phyloP scores from a whole-genome alignment of 2,329 filamentous ascomycete genomes.

The Botryotinia calthae region DNA sequence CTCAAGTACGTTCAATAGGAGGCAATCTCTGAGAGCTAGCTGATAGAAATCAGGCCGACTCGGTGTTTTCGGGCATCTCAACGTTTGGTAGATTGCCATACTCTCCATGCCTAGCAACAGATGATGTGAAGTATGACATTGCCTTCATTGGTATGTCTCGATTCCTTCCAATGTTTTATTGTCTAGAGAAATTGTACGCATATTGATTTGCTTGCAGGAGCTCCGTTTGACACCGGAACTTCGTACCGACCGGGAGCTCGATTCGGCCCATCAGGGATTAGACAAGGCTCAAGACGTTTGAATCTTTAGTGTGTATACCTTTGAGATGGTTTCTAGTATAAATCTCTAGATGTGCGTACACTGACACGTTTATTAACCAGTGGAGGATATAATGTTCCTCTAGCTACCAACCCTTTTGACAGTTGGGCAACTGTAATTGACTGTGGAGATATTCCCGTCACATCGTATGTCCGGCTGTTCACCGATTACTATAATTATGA shows the following conservation, averaged over 20 bases:
- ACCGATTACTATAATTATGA: background rate
- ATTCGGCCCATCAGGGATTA: conserved; percentile 80
- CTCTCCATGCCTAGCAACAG: conserved; percentile 69
- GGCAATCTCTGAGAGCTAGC: background rate
- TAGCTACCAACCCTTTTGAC: conserved; percentile 77
- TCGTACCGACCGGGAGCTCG: conserved; percentile 81
- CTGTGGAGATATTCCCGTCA: conserved; percentile 82
- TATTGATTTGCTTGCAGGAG: conserved; percentile 48
- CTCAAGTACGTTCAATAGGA: conserved; percentile 55
- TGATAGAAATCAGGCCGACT: conserved; percentile 62
- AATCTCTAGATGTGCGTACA: conserved; percentile 35
- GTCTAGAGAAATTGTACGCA: conserved; percentile 17
- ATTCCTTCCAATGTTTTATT: conserved; percentile 15
- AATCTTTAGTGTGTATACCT: conserved; percentile 73
- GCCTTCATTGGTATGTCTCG: conserved; percentile 68
- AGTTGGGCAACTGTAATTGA: conserved; percentile 78
- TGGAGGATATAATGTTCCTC: conserved; percentile 82
- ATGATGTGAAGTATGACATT: conserved; percentile 74
- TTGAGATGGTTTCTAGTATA: conserved; percentile 29
- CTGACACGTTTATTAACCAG: conserved; percentile 50
- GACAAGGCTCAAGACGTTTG: conserved; percentile 79
- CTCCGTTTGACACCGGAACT: conserved; percentile 82
- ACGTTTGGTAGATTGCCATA: conserved; percentile 81
- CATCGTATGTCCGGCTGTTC: conserved; percentile 56
- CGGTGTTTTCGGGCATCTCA: conserved; percentile 83